These are phyloP conservation scores for Salix brachista DNA, from an alignment of 345 rosid genomes.

Conservation along the genomic window DNA sequence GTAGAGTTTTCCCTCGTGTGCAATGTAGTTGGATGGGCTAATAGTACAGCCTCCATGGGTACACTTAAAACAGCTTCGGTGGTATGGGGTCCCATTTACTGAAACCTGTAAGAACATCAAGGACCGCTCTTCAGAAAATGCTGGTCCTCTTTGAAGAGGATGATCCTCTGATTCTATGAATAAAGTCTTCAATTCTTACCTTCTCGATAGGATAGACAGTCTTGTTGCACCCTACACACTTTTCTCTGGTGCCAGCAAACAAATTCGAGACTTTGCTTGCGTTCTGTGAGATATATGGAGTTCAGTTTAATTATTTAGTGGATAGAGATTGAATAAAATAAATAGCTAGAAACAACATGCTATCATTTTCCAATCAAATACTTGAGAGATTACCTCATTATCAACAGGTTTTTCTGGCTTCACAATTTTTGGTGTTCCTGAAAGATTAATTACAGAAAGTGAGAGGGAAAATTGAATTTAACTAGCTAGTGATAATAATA, in stretches of 20 bases:
- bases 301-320: neutral
- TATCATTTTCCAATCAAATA: neutral
- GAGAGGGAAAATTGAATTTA: neutral
- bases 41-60: slow-evolving; percentile 57
- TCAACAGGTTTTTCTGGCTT: slow-evolving; percentile 43
- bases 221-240: slow-evolving; percentile 43
- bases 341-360: neutral
- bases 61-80: slow-evolving; percentile 61
- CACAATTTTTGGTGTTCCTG: slow-evolving; percentile 57
- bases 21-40: slow-evolving; percentile 61
- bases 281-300: slow-evolving; percentile 22
- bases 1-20: slow-evolving; percentile 59
- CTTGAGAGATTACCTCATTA: slow-evolving; percentile 38
- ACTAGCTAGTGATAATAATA: neutral
- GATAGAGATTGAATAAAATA: neutral
- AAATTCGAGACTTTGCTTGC: slow-evolving; percentile 38
- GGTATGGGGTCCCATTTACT: slow-evolving; percentile 52
- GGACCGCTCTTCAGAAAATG: neutral
- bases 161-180: neutral
- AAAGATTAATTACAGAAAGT: neutral
- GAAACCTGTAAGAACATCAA: slow-evolving; percentile 33
- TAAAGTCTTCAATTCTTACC: slow-evolving; percentile 21
- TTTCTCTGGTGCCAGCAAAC: slow-evolving; percentile 59
- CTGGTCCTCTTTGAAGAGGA: neutral
- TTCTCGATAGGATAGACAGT: slow-evolving; percentile 60